Percentiles rank a stretch among this genome's conserved stretches.
phyloP scores from a whole-genome alignment of 257 asterid species.

The Scutellaria baicalensis region DNA sequence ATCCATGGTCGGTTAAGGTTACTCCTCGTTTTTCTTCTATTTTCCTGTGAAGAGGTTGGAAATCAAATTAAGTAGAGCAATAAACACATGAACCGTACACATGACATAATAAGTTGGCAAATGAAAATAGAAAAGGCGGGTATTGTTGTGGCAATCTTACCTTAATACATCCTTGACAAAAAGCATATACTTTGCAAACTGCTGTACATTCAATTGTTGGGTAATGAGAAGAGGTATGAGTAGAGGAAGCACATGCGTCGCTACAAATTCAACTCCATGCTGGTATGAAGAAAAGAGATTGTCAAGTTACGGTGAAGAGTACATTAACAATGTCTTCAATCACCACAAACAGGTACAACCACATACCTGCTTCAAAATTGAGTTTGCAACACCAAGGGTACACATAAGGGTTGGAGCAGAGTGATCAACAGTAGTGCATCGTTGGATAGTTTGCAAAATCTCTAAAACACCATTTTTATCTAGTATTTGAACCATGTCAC shows the following conservation, averaged over 20 bases:
- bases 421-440: slow-evolving; percentile 96
- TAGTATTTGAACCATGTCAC: slow-evolving; percentile 86
- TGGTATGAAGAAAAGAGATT: slow-evolving; percentile 33
- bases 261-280: slow-evolving; percentile 89
- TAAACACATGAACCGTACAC: background rate
- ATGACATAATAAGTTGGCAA: background rate
- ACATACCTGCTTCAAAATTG: slow-evolving; percentile 83
- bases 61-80: background rate
- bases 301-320: slow-evolving; percentile 10
- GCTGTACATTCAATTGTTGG: slow-evolving; percentile 95
- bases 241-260: slow-evolving; percentile 84
- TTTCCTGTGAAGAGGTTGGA: slow-evolving; percentile 41
- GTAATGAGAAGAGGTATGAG: slow-evolving; percentile 81
- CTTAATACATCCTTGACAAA: slow-evolving; percentile 88
- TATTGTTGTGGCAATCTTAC: slow-evolving; percentile 23
- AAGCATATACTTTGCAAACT: slow-evolving; percentile 93
- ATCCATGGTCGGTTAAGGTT: slow-evolving; percentile 59
- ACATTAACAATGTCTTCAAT: background rate
- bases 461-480: slow-evolving; percentile 75
- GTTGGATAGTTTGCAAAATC: slow-evolving; percentile 79
- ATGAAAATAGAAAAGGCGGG: background rate
- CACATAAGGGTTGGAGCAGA: slow-evolving; percentile 99
- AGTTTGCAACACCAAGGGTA: slow-evolving; percentile 91
- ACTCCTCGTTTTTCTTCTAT: slow-evolving; percentile 98
- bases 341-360: background rate